Conservation (phyloP, 257 asterid genomes). For the Mentha longifolia region DNA sequence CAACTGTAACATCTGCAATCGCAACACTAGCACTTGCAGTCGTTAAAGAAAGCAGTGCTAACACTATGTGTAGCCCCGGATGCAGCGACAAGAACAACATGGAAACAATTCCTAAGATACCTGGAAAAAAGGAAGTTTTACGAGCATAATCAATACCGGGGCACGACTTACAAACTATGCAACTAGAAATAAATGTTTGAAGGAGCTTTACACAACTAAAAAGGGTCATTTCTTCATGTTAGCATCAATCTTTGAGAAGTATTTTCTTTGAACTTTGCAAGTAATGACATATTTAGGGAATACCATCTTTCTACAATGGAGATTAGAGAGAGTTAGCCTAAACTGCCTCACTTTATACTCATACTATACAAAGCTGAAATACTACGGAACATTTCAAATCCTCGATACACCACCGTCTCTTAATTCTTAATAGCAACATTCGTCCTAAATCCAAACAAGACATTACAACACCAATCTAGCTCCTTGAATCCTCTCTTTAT, state of each 20-base stretch:
- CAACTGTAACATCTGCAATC: conserved; percentile 95
- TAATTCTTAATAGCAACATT: not conserved
- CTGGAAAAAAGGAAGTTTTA: conserved; percentile 45
- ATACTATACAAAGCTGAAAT: not conserved
- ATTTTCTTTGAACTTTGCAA: not conserved
- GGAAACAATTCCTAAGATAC: conserved; percentile 70
- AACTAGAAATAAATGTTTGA: not conserved
- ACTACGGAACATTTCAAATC: not conserved
- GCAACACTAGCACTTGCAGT: conserved; percentile 97
- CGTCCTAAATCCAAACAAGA: conserved; percentile 6
- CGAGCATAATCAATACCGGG: not conserved
- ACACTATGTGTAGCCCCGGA: conserved; percentile 65
- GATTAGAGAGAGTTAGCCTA: conserved; percentile 13
- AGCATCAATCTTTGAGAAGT: conserved; percentile 7
- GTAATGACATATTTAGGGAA: not conserved
- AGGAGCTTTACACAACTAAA: not conserved
- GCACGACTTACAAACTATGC: not conserved
- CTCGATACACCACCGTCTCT: not conserved
- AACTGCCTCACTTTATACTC: not conserved
- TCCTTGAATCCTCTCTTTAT: conserved; percentile 7
- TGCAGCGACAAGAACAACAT: conserved; percentile 82
- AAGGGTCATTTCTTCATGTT: not conserved
- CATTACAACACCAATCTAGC: not conserved
- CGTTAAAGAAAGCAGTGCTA: conserved; percentile 74
- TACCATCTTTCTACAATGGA: not conserved